Evolutionary conservation across 768 basidiomycete species (phyloP).

Genomic region (Cubamyces sp.): DNA sequence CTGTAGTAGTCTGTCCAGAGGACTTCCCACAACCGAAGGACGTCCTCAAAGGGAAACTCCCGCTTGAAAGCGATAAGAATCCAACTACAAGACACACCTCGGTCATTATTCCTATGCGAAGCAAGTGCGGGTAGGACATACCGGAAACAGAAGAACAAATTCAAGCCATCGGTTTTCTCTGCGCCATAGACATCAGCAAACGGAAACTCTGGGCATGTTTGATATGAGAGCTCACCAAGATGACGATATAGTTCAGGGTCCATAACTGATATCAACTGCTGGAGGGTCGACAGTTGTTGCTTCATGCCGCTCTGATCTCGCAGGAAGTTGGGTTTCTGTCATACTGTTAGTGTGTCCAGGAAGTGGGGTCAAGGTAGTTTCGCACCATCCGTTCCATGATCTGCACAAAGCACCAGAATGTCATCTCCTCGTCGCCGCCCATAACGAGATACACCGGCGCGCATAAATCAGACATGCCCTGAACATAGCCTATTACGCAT

Average conservation of each 20-base stretch:
- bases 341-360: not conserved
- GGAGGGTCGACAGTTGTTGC: constrained; percentile 85
- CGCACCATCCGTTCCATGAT: constrained; percentile 95
- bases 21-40: constrained; percentile 91
- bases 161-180: constrained; percentile 89
- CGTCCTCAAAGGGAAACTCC: constrained; percentile 92
- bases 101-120: not conserved
- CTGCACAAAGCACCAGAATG: constrained; percentile 96
- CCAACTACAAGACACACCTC: constrained; percentile 57
- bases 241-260: constrained; percentile 95
- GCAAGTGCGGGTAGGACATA: constrained; percentile 42
- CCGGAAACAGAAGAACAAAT: constrained; percentile 98
- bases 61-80: constrained; percentile 94
- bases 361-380: constrained; percentile 13
- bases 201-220: not conserved
- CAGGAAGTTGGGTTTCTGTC: constrained; percentile 90
- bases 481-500: constrained; percentile 79
- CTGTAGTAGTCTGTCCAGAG: constrained; percentile 93
- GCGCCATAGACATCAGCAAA: constrained; percentile 22
- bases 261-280: constrained; percentile 90
- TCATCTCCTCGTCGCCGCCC: constrained; percentile 85
- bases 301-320: constrained; percentile 99
- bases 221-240: constrained; percentile 57
- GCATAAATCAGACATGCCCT: constrained; percentile 97
- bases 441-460: constrained; percentile 93